Evolutionary conservation across 768 basidiomycete species (phyloP).

Genomic region (Cystobasidium ongulense): DNA sequence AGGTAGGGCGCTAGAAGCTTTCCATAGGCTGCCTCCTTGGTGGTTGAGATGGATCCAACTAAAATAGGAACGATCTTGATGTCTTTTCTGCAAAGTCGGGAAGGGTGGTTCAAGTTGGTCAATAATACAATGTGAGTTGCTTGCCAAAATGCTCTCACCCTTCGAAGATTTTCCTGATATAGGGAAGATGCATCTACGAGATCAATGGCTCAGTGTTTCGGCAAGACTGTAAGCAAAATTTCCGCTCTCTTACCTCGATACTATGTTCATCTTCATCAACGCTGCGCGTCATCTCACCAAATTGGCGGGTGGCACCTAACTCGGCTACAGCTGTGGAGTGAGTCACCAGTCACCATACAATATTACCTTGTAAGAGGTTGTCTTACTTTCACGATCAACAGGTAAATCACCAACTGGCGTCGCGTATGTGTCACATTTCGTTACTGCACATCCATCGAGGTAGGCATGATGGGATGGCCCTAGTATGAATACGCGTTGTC

Average conservation of each 20-base stretch:
- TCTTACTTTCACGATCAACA: conserved; percentile 68
- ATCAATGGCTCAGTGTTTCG: no score
- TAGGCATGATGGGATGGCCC: conserved; percentile 93
- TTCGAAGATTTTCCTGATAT: conserved; percentile 73
- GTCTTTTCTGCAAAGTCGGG: conserved; percentile 43
- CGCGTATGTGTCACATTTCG: conserved; percentile 64
- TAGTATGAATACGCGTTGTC: conserved; percentile 84
- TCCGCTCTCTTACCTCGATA: conserved; percentile 60
- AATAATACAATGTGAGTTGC: no score
- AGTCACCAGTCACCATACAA: neutral
- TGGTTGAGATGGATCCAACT: conserved; percentile 65
- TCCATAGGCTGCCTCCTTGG: conserved; percentile 60
- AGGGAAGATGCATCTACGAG: conserved; percentile 43
- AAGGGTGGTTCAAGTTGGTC: neutral
- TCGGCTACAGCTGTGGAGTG: conserved; percentile 56
- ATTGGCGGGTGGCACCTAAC: conserved; percentile 59
- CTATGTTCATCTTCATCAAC: conserved; percentile 93
- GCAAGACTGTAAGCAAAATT: no score
- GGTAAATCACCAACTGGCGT: conserved; percentile 79
- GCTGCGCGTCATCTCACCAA: conserved; percentile 57
- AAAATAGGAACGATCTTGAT: conserved; percentile 81
- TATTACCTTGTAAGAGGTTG: neutral
- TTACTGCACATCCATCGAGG: conserved; percentile 76
- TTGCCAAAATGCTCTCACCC: no score
- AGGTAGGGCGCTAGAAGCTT: conserved; percentile 71